Conservation (phyloP, 306 rosid genomes). For the Vigna nakashimae region DNA sequence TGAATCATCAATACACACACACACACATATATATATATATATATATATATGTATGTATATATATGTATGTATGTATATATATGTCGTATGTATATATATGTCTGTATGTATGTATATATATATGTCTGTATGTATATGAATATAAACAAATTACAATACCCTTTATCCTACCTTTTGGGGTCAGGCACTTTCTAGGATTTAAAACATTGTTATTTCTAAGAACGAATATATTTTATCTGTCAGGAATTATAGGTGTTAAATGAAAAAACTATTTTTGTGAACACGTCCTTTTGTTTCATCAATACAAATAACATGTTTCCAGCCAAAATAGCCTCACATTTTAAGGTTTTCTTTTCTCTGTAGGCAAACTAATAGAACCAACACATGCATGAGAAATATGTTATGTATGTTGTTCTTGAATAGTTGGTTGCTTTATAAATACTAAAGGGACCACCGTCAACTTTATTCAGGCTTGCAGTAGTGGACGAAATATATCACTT, state of each 20-base stretch:
- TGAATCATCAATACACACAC: too few relatives aligned
- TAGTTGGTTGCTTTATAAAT: slow-evolving; percentile 32
- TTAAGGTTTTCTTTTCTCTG: slow-evolving; percentile 16
- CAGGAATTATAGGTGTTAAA: slow-evolving; percentile 9
- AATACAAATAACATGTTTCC: slow-evolving; percentile 7
- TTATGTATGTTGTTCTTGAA: slow-evolving; percentile 27
- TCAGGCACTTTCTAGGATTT: background rate
- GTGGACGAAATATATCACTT: slow-evolving; percentile 79
- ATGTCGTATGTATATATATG: too few relatives aligned
- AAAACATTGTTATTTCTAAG: background rate
- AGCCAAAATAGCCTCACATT: slow-evolving; percentile 30
- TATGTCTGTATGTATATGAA: too few relatives aligned
- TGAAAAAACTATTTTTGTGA: slow-evolving; percentile 10
- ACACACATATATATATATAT: too few relatives aligned
- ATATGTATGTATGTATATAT: too few relatives aligned
- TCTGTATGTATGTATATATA: too few relatives aligned
- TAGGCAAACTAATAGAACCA: slow-evolving; percentile 30
- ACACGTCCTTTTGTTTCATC: slow-evolving; percentile 9
- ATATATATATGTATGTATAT: too few relatives aligned
- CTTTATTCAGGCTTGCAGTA: slow-evolving; percentile 74
- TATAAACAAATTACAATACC: too few relatives aligned
- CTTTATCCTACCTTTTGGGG: background rate
- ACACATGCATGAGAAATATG: background rate
- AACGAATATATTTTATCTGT: background rate
- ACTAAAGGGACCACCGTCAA: slow-evolving; percentile 37